A percentile compares a stretch with the other conserved stretches of the same genome.
Evolutionary conservation across 805 yeast species (phyloP).

Genomic region (Lipomyces oligophaga): DNA sequence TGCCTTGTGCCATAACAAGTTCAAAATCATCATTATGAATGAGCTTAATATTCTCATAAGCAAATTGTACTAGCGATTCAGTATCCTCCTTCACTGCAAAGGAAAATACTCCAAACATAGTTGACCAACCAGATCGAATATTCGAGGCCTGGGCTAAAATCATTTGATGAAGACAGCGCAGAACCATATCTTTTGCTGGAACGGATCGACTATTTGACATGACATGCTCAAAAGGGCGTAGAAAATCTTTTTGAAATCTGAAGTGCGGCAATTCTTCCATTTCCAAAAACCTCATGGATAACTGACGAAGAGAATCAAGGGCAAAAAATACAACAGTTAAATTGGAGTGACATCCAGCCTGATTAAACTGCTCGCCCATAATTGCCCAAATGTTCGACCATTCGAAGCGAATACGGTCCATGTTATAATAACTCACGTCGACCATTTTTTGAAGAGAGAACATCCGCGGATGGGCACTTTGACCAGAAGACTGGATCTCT

Average conservation of each 20-base stretch:
- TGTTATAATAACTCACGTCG: constrained; percentile 95
- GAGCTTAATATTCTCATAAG: constrained; percentile 59
- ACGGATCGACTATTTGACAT: constrained; percentile 61
- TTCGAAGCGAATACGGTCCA: constrained; percentile 92
- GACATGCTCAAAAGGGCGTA: constrained; percentile 83
- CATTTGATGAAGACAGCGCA: constrained; percentile 86
- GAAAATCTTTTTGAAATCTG: constrained; percentile 90
- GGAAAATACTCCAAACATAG: constrained; percentile 74
- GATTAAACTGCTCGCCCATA: constrained; percentile 84
- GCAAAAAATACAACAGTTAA: constrained; percentile 81
- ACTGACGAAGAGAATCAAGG: constrained; percentile 86
- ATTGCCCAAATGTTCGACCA: constrained; percentile 96
- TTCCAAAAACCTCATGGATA: constrained; percentile 86
- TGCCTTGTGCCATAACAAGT: constrained; percentile 65
- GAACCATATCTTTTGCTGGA: constrained; percentile 79
- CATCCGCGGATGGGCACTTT: constrained; percentile 78
- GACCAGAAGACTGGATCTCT: constrained; percentile 85
- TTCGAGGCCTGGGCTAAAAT: constrained; percentile 66
- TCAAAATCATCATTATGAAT: constrained; percentile 61
- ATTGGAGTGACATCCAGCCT: constrained; percentile 77
- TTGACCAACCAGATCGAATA: constrained; percentile 91
- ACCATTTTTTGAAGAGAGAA: constrained; percentile 93
- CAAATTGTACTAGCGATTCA: constrained; percentile 60
- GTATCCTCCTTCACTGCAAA: constrained; percentile 59
- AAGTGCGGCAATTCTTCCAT: constrained; percentile 93